Conservation (phyloP, 2,329 filamentous ascomycete genomes). For the Epichloe coenophiala region DNA sequence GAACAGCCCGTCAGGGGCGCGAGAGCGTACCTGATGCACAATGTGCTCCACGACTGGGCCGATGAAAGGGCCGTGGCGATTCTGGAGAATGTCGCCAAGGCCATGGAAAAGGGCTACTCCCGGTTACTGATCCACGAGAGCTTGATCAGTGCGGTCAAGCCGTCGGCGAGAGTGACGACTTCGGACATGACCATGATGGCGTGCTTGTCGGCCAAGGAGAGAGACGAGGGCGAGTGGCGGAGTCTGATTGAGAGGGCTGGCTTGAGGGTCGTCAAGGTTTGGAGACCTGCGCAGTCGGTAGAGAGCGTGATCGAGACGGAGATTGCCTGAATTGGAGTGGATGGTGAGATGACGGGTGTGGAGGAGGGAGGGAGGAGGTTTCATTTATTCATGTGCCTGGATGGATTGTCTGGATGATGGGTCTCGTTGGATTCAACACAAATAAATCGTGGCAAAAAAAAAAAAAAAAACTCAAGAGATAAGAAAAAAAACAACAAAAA, state of each 20-base stretch:
- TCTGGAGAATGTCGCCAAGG: slow-evolving; percentile 9
- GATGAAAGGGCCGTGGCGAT: slow-evolving; percentile 25
- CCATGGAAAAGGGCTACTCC: slow-evolving; percentile 21
- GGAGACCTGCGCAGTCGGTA: slow-evolving; percentile 13
- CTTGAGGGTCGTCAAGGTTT: slow-evolving; percentile 18
- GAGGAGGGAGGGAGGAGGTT: too few species aligned
- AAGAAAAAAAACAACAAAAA: too few species aligned
- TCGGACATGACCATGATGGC: slow-evolving; percentile 24
- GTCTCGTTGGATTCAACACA: too few species aligned
- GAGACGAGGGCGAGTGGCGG: slow-evolving; percentile 19
- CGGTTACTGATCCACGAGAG: slow-evolving; percentile 24
- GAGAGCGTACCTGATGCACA: slow-evolving; percentile 30
- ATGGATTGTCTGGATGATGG: too few species aligned
- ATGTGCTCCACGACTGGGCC: slow-evolving; percentile 37
- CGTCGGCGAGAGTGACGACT: slow-evolving; percentile 16
- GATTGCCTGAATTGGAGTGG: not conserved
- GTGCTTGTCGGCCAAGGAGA: slow-evolving; percentile 17
- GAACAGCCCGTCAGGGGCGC: slow-evolving; percentile 27
- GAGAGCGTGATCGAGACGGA: slow-evolving; percentile 19
- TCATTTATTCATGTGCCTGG: too few species aligned
- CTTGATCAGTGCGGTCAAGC: slow-evolving; percentile 17
- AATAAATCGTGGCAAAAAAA: too few species aligned
- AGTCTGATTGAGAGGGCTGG: slow-evolving; percentile 13
- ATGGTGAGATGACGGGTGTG: not conserved
- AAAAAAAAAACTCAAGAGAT: too few species aligned